These are phyloP conservation scores for Candida wancherniae DNA, from an alignment of 805 yeast genomes.

Conservation along the genomic window DNA sequence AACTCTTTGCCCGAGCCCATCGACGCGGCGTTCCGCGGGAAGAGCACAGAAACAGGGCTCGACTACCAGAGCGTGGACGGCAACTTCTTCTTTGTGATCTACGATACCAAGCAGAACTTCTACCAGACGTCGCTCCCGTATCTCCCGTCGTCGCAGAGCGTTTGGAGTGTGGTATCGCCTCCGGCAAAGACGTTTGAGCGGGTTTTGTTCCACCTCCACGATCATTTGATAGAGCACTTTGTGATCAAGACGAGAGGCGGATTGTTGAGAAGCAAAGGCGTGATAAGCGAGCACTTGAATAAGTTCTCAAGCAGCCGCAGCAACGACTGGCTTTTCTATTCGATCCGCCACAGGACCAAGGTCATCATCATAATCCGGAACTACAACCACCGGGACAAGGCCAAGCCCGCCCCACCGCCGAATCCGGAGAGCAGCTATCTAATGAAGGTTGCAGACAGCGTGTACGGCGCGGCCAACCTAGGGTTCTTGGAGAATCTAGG, in stretches of 20 bases:
- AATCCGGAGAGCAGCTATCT: constrained; percentile 12
- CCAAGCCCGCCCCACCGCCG: constrained; percentile 5
- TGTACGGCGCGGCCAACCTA: constrained; percentile 26
- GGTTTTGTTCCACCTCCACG: constrained; percentile 31
- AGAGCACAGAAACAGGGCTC: constrained; percentile 2
- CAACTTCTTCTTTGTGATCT: constrained; percentile 36
- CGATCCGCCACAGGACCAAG: constrained; percentile 25
- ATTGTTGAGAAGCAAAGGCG: constrained; percentile 18
- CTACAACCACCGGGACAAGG: constrained; percentile 21
- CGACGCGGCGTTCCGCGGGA: constrained; percentile 10
- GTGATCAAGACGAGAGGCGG: constrained; percentile 20
- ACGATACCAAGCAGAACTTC: constrained; percentile 20
- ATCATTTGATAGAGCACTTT: constrained; percentile 31
- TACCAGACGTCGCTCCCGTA: constrained; percentile 36
- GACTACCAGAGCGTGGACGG: constrained; percentile 20
- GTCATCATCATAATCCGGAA: constrained; percentile 34
- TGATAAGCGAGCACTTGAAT: constrained; percentile 34
- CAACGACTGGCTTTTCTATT: constrained; percentile 42
- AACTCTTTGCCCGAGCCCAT: constrained; percentile 25
- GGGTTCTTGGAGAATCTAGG: constrained; percentile 40
- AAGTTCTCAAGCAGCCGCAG: constrained; percentile 34
- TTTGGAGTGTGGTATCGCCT: too few species aligned
- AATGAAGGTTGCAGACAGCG: constrained; percentile 19
- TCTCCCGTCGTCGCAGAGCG: constrained; percentile 19
- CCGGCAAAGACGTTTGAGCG: constrained; percentile 1